Conservation (phyloP, 2,329 filamentous ascomycete species). For the Cladosporium velox region DNA sequence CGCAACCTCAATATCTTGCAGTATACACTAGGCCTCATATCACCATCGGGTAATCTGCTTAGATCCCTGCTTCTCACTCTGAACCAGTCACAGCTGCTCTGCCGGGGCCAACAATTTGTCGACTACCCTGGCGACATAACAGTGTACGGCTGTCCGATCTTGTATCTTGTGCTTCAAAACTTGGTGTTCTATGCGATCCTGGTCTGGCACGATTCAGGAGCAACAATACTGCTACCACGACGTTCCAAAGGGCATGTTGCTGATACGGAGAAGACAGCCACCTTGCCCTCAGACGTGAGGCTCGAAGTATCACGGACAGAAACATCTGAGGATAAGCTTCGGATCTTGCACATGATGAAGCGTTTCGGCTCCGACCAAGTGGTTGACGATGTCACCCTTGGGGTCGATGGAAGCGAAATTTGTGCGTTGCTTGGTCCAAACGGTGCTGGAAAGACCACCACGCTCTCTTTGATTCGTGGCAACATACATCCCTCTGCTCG, state of each 20-base stretch:
- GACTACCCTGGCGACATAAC: conserved; percentile 68
- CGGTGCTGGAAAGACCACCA: conserved; percentile 85
- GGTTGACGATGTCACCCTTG: conserved; percentile 82
- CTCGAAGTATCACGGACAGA: conserved; percentile 53
- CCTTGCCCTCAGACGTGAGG: conserved; percentile 52
- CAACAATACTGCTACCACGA: conserved; percentile 19
- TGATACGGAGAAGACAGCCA: neutral
- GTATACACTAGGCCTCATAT: conserved; percentile 71
- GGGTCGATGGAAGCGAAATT: conserved; percentile 73
- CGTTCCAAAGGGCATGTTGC: neutral
- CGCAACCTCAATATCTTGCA: conserved; percentile 67
- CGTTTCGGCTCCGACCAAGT: conserved; percentile 71
- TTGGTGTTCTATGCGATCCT: conserved; percentile 69
- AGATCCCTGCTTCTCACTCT: conserved; percentile 74
- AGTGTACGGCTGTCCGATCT: conserved; percentile 77
- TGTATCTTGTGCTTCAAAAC: conserved; percentile 75
- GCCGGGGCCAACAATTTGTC: conserved; percentile 53
- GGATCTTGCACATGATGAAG: conserved; percentile 76
- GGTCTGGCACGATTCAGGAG: conserved; percentile 69
- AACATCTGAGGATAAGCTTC: conserved; percentile 64
- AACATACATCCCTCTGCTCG: conserved; percentile 71
- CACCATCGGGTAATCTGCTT: conserved; percentile 76
- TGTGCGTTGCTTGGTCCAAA: conserved; percentile 87
- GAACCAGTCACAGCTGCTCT: conserved; percentile 82
- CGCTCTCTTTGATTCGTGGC: conserved; percentile 81